Base-by-base conservation (phyloP, 2,329 filamentous ascomycete genomes). In the Tolypocladium album region DNA sequence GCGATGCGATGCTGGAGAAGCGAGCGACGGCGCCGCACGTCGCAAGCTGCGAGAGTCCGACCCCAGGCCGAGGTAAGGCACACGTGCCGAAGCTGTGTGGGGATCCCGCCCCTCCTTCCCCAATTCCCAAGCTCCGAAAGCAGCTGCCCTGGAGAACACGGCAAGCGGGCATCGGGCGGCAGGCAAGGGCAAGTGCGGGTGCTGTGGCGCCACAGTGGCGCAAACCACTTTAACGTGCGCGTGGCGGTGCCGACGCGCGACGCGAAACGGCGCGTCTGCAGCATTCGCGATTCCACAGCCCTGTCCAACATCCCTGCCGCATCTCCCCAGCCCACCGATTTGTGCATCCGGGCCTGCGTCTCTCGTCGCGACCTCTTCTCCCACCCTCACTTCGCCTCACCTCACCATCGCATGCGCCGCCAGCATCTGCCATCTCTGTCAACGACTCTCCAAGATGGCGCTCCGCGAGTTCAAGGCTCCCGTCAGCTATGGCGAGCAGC, bases 401-500 rank as follows among this genome's bases (percentile, higher is more conserved):
- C 42, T 64, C 62, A 62, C 50, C 9, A 55, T 34, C 31, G 50
- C 31, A 38, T n/a, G 50, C 50, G 31, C 50, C 50, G 12, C 13
- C 31, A 36, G 50, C 50, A 52, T 27, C 27, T n/a, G 47, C 3
- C 47, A 5, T 52, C 27, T 34, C 47, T 11, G 31, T 13, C 50
- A 6, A 53, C 24, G 22, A 66, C 62, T 58, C 59, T 62, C 66
- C 70, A 76, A 64, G 66, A 97, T 97, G 93, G 88, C 92, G 82
- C 88, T 97, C 70, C 84, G 92, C 70, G 87, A 88, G 65, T 88
- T 88, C 75, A 87, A 83, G 71, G 82, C 87, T 67, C 85, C 88
- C 58, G 91, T 96, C 68, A 88, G 96, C 74, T 99, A 99, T 78
- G 84, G 87, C 69, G 86, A 87, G 69, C 94, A 99, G 75, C 86